A percentile compares a stretch with the other conserved stretches of the same genome.
These are phyloP conservation scores for Gossypium mustelinum DNA, from an alignment of 345 rosid species.

Conservation along the genomic window DNA sequence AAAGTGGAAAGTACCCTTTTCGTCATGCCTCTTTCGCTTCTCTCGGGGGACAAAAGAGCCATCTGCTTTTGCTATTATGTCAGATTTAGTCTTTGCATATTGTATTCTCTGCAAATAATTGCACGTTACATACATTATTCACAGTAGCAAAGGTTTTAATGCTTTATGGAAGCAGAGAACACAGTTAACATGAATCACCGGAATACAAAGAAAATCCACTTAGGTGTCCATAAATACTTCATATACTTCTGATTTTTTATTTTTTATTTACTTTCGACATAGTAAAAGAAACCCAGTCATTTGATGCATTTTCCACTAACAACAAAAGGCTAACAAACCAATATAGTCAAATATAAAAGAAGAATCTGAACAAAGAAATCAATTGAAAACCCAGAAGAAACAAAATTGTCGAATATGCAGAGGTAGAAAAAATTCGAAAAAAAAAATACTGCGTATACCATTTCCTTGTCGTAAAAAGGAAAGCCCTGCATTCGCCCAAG, in stretches of 20 bases:
- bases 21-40: constrained; percentile 90
- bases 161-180: background rate
- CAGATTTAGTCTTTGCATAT: constrained; percentile 90
- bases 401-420: background rate
- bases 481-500: constrained; percentile 82
- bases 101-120: constrained; percentile 69
- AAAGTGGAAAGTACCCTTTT: constrained; percentile 52
- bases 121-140: constrained; percentile 3
- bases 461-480: constrained; percentile 88
- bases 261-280: background rate
- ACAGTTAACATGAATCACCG: background rate
- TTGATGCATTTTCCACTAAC: background rate
- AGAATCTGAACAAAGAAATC: background rate
- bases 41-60: constrained; percentile 96
- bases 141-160: background rate
- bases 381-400: background rate
- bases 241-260: no score
- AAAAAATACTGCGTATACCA: constrained; percentile 38
- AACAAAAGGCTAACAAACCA: background rate
- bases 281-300: background rate
- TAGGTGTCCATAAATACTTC: background rate
- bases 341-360: background rate
- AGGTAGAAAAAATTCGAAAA: no score
- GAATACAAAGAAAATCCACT: background rate
- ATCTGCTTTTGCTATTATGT: constrained; percentile 88